Base-by-base conservation (phyloP, 768 basidiomycete genomes). In the Boletus edulis region DNA sequence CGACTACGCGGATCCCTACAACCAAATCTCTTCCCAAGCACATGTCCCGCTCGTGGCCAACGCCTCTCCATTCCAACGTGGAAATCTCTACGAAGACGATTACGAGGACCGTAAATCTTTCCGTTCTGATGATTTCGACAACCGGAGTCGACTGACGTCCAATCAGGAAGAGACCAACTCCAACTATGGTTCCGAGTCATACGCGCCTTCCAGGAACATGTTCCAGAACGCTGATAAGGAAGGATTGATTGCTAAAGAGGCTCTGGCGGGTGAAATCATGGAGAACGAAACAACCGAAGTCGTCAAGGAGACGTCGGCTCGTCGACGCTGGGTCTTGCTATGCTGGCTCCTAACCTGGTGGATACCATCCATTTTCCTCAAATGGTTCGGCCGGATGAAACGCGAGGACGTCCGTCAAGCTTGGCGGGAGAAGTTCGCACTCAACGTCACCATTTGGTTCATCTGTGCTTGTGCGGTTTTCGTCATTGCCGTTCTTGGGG, bases 401-500 rank as follows among this genome's bases (percentile, higher is more conserved):
- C 88, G 96, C 8, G 70, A 87, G 58, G 97, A 99, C 64, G 80
- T 99, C 22, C 84, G 89, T 24, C 94, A 98, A 71, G 97, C 97
- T 2, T 99, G 97, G 97, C 78, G 96, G 55, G 97, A 98, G 73
- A 98, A 99, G 72, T 78, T 98, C 2, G 91, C 93, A 4, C 81
- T 98, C 66, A 98, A 98, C 72, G 72, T 99, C 55, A 76, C 98
- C 73, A 98, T 99, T 63, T 98, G 95, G 96, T 84, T 97, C 66
- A 77, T 91, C 31, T 98, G 94, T 59, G 87, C 72, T n/a, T 84
- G 84, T 62, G 87, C 93, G 1, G 80, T 94, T 45, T 98, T 99
- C 71, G 89, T 99, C 64, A 95, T 98, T 65, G 92, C 91, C 11
- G 72, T 95, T 24, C 78, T 98, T 29, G 93, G 92, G 12, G 70